Percentiles rank a stretch among this genome's conserved stretches.
phyloP scores from a whole-genome alignment of 139 green algal genomes.

The Picochlorum sp. region DNA sequence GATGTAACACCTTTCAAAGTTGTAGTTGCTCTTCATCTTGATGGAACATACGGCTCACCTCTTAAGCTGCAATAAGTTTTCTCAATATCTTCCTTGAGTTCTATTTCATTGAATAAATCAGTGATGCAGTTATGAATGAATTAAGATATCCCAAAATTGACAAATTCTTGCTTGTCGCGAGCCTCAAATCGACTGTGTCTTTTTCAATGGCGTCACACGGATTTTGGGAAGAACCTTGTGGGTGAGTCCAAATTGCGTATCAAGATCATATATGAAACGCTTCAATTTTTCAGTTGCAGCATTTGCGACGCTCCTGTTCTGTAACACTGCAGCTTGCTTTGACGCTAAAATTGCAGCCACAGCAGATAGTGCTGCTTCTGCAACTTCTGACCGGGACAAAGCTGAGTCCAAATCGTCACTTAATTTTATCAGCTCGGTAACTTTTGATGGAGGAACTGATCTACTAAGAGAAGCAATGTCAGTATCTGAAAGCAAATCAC shows the following conservation, averaged over 20 bases:
- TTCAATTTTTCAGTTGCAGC: constrained; percentile 26
- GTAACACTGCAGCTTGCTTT: constrained; percentile 33
- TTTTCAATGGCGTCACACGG: neutral
- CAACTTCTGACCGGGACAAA: constrained; percentile 16
- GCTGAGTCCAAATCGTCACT: constrained; percentile 16
- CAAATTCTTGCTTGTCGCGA: neutral
- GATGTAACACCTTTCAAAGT: too few species aligned
- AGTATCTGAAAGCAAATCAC: neutral
- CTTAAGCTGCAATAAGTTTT: too few species aligned
- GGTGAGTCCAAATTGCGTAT: constrained; percentile 23
- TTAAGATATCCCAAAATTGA: neutral
- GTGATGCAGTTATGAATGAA: too few species aligned
- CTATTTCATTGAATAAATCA: too few species aligned
- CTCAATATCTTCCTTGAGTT: too few species aligned
- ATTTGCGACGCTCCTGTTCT: constrained; percentile 9
- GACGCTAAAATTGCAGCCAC: constrained; percentile 37
- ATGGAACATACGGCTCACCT: too few species aligned
- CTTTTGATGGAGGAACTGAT: constrained; percentile 17
- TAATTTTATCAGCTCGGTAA: constrained; percentile 17
- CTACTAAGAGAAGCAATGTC: constrained; percentile 6
- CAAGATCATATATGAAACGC: constrained; percentile 29
- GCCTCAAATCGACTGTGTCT: neutral
- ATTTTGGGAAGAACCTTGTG: constrained; percentile 4
- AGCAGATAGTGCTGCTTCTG: constrained; percentile 37
- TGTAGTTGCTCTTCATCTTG: too few species aligned